phyloP scores from a whole-genome alignment of 345 rosid genomes.

The Raphanus raphanistrum region DNA sequence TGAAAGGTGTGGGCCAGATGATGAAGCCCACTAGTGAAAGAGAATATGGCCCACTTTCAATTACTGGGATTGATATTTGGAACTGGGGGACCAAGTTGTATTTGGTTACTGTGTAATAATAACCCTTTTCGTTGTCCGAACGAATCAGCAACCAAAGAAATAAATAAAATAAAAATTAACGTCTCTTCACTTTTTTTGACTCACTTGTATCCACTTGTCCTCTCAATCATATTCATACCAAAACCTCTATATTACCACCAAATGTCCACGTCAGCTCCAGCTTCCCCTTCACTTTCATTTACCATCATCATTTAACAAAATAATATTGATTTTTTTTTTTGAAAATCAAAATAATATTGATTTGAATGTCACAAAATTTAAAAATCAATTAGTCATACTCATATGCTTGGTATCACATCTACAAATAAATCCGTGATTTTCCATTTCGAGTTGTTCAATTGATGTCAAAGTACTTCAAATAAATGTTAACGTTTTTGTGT shows the following conservation, averaged over 20 bases:
- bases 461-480: background rate
- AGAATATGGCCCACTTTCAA: slow-evolving; percentile 33
- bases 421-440: background rate
- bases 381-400: background rate
- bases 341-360: background rate
- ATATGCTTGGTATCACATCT: slow-evolving; percentile 2
- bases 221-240: slow-evolving; percentile 36
- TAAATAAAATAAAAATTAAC: background rate
- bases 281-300: slow-evolving; percentile 20
- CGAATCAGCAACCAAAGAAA: slow-evolving; percentile 20
- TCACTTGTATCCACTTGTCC: slow-evolving; percentile 37
- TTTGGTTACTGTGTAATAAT: slow-evolving; percentile 9
- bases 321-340: background rate
- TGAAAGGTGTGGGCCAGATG: slow-evolving; percentile 36
- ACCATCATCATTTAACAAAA: background rate
- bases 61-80: slow-evolving; percentile 13
- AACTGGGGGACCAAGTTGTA: slow-evolving; percentile 34
- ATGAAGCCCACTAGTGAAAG: slow-evolving; percentile 37
- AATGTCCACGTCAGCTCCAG: slow-evolving; percentile 30
- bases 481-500: background rate
- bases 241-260: slow-evolving; percentile 25
- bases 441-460: background rate
- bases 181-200: slow-evolving; percentile 38
- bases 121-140: slow-evolving; percentile 27
- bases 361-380: background rate